Percentiles rank a stretch among this genome's conserved stretches.
phyloP scores from a whole-genome alignment of 2,329 filamentous ascomycete genomes.

The Amylocarpus encephaloides region DNA sequence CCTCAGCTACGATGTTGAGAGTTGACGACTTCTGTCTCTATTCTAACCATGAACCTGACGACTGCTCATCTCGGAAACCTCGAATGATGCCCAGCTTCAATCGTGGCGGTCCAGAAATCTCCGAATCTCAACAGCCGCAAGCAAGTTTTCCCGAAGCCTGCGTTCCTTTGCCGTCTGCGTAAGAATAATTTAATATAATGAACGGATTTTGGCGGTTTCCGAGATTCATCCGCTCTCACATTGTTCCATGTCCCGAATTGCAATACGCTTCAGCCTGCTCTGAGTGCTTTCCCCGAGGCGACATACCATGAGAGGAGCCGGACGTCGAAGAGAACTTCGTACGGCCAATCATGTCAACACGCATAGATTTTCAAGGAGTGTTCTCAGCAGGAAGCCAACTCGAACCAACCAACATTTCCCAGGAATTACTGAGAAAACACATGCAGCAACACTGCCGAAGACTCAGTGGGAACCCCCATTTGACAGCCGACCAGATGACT shows the following conservation, averaged over 20 bases:
- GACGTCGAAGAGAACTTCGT: background rate
- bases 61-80: background rate
- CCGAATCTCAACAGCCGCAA: background rate
- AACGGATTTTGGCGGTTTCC: background rate
- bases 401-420: background rate
- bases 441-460: background rate
- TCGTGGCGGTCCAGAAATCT: background rate
- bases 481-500: too few relatives aligned
- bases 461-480: too few relatives aligned
- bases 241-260: slow-evolving; percentile 3
- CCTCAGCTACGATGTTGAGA: too few relatives aligned
- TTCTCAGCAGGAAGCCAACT: background rate
- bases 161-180: background rate
- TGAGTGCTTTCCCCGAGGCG: background rate
- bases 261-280: slow-evolving; percentile 5
- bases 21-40: too few relatives aligned
- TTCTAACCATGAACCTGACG: too few relatives aligned
- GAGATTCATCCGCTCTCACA: slow-evolving; percentile 5
- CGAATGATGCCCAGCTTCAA: background rate
- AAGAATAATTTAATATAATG: background rate
- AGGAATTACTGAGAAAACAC: background rate
- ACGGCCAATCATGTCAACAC: background rate
- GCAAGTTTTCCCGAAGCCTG: background rate
- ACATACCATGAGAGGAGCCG: background rate
- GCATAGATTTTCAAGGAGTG: background rate